Evolutionary conservation across 192 early-diverging fungal genomes (phyloP).

Genomic region (Umbelopsis ramanniana): DNA sequence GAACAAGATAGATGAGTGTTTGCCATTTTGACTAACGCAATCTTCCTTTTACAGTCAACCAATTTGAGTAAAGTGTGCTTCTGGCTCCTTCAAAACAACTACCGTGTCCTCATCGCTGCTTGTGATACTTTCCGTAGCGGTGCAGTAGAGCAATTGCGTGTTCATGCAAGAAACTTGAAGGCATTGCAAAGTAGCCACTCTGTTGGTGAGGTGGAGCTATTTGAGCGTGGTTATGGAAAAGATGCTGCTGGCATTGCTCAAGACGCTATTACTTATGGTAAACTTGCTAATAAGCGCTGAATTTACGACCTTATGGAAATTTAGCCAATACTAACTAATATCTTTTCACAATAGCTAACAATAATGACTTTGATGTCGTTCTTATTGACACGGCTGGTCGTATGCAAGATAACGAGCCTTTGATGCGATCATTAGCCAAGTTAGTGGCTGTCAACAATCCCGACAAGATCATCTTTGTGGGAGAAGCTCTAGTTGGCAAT

Average conservation of each 20-base stretch:
- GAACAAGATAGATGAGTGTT: too few relatives aligned
- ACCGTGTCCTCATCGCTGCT: constrained; percentile 89
- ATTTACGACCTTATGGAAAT: too few relatives aligned
- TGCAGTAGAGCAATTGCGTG: constrained; percentile 93
- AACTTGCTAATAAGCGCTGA: not conserved
- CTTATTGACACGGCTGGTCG: constrained; percentile 96
- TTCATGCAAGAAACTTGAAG: constrained; percentile 86
- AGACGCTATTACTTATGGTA: constrained; percentile 85
- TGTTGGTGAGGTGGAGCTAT: constrained; percentile 79
- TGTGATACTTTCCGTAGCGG: constrained; percentile 97
- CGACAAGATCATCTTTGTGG: constrained; percentile 97
- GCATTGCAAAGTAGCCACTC: constrained; percentile 61
- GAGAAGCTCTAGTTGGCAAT: constrained; percentile 96
- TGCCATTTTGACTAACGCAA: not conserved
- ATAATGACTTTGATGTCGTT: constrained; percentile 84
- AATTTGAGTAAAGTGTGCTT: constrained; percentile 95
- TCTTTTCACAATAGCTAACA: constrained; percentile 51
- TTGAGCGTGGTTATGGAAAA: constrained; percentile 96
- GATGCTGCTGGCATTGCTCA: constrained; percentile 95
- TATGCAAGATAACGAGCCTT: constrained; percentile 98
- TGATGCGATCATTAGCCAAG: constrained; percentile 96
- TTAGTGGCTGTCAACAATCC: constrained; percentile 89
- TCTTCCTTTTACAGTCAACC: constrained; percentile 66
- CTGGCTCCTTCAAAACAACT: constrained; percentile 92
- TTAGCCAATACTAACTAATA: not conserved